Evolutionary conservation across 768 basidiomycete genomes (phyloP).

Genomic region (Boletus pseudopeckii): DNA sequence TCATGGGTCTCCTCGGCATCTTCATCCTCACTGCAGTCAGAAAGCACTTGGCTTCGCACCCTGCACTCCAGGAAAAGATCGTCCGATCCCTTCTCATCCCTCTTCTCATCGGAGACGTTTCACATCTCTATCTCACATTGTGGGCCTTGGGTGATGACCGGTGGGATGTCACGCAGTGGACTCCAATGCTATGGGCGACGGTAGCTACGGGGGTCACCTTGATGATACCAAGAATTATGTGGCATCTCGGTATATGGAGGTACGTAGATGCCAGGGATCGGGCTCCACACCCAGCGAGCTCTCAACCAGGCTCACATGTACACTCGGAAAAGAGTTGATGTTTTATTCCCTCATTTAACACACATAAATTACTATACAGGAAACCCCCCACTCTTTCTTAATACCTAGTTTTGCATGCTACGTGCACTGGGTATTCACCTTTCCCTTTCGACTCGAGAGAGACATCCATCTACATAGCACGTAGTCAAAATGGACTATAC

Average conservation of each 20-base stretch:
- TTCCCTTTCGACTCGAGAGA: background rate
- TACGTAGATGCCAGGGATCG: constrained; percentile 68
- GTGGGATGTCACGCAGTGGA: constrained; percentile 63
- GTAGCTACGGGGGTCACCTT: constrained; percentile 59
- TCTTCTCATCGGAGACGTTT: constrained; percentile 63
- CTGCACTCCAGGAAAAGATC: constrained; percentile 70
- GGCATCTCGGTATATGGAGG: constrained; percentile 73
- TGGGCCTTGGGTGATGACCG: constrained; percentile 74
- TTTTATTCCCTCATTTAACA: constrained; percentile 23
- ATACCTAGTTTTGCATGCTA: background rate
- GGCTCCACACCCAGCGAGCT: background rate
- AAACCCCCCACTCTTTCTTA: constrained; percentile 1
- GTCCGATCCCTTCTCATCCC: constrained; percentile 61
- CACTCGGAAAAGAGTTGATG: constrained; percentile 13
- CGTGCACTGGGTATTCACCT: constrained; percentile 17
- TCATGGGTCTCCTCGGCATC: constrained; percentile 67
- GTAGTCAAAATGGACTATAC: constrained; percentile 54
- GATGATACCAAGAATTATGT: constrained; percentile 66
- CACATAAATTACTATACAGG: constrained; percentile 9
- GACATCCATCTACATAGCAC: background rate
- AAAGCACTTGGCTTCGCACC: constrained; percentile 53
- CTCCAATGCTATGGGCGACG: constrained; percentile 67
- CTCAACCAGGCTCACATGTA: background rate
- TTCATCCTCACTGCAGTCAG: constrained; percentile 63
- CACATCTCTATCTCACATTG: constrained; percentile 64